A percentile compares a stretch with the other conserved stretches of the same genome.
Conservation (phyloP, 2,329 filamentous ascomycete species). For the Colletotrichum godetiae region DNA sequence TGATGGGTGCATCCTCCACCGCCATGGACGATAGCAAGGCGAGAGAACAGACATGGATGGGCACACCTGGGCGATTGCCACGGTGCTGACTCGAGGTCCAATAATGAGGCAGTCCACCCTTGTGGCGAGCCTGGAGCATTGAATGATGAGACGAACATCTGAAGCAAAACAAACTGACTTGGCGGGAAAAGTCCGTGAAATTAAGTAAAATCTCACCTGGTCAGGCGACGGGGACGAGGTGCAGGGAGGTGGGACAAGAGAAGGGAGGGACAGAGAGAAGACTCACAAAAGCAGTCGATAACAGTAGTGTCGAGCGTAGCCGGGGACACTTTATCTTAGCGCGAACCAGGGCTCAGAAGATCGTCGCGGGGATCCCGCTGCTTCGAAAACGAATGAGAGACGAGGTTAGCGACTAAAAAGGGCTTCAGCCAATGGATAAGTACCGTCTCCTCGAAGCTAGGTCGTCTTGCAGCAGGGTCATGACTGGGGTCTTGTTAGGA, state of each 20-base stretch:
- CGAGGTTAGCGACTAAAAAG: conserved; percentile 21
- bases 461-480: conserved; percentile 17
- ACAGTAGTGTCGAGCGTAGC: conserved; percentile 7
- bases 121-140: conserved; percentile 1
- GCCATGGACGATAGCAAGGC: background rate
- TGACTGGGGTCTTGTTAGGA: background rate
- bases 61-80: conserved; percentile 2
- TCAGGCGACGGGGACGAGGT: conserved; percentile 5
- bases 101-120: background rate
- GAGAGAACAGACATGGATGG: background rate
- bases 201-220: background rate
- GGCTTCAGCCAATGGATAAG: conserved; percentile 31
- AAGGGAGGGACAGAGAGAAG: conserved; percentile 1
- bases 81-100: background rate
- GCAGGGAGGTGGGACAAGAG: background rate
- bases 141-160: conserved; percentile 33
- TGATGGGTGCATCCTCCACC: background rate
- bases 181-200: background rate
- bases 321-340: conserved; percentile 25
- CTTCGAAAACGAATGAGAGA: conserved; percentile 30
- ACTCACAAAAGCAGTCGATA: background rate
- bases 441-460: background rate
- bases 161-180: conserved; percentile 12
- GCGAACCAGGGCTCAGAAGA: conserved; percentile 30
- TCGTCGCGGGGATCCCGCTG: conserved; percentile 34